Evolutionary conservation across 176 grass and related monocot species (phyloP).

Genomic region (Oropetium thomaeum): DNA sequence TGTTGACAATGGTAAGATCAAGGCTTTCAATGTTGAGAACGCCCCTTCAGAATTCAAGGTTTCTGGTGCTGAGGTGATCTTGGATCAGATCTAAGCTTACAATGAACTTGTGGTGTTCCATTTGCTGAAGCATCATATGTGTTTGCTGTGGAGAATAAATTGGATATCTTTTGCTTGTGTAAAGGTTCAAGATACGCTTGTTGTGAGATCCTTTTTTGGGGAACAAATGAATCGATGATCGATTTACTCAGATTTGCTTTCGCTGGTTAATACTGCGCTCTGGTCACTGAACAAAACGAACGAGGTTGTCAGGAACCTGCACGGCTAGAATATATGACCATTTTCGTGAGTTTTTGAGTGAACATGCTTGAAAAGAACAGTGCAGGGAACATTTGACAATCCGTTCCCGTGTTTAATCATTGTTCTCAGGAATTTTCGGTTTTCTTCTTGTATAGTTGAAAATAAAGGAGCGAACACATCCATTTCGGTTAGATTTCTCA

Average conservation of each 20-base stretch:
- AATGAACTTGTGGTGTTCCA: neutral
- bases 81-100: constrained; percentile 69
- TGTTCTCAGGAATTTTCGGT: neutral
- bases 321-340: neutral
- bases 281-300: neutral
- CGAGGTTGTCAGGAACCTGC: neutral
- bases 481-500: neutral
- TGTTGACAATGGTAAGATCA: constrained; percentile 83
- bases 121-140: neutral
- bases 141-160: constrained; percentile 19
- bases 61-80: constrained; percentile 81
- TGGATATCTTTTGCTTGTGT: neutral
- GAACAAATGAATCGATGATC: neutral
- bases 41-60: constrained; percentile 83
- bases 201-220: neutral
- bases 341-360: neutral
- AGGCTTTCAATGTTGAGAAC: constrained; percentile 81
- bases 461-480: neutral
- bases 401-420: neutral
- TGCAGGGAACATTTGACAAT: neutral
- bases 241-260: neutral
- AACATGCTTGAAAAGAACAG: neutral
- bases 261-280: neutral
- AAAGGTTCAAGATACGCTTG: neutral
- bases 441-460: neutral